These are phyloP conservation scores for Aspergillus ochraceus DNA, from an alignment of 2,329 filamentous ascomycete genomes.

Conservation along the genomic window DNA sequence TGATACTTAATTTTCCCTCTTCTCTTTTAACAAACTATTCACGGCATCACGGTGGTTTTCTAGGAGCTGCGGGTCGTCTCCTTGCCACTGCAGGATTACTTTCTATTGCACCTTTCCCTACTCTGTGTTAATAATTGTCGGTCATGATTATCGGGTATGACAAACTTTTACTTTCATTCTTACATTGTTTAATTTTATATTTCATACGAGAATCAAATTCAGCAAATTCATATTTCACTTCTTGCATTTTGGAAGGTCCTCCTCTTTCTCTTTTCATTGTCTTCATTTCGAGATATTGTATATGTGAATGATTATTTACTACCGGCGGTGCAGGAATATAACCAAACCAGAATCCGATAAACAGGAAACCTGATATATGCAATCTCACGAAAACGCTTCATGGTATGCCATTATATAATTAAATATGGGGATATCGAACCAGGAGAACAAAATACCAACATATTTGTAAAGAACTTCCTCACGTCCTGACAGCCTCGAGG, in stretches of 20 bases:
- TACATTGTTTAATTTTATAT: slow-evolving; percentile 13
- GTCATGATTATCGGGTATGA: slow-evolving; percentile 20
- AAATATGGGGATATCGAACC: too few relatives aligned
- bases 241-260: neutral
- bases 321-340: neutral
- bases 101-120: slow-evolving; percentile 15
- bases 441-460: too few relatives aligned
- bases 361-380: too few relatives aligned
- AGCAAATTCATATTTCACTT: slow-evolving; percentile 3
- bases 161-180: slow-evolving; percentile 25
- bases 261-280: neutral
- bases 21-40: neutral
- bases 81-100: slow-evolving; percentile 18
- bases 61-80: slow-evolving; percentile 36
- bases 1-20: slow-evolving; percentile 3
- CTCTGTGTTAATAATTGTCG: slow-evolving; percentile 36
- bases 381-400: too few relatives aligned
- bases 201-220: slow-evolving; percentile 8
- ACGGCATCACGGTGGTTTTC: slow-evolving; percentile 1
- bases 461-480: too few relatives aligned
- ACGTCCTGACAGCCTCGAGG: neutral
- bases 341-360: too few relatives aligned
- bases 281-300: neutral
- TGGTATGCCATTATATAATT: too few relatives aligned
- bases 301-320: neutral